Evolutionary conservation across 1,139 yeast species (phyloP).

Genomic region (Petasospora rhodanensis): DNA sequence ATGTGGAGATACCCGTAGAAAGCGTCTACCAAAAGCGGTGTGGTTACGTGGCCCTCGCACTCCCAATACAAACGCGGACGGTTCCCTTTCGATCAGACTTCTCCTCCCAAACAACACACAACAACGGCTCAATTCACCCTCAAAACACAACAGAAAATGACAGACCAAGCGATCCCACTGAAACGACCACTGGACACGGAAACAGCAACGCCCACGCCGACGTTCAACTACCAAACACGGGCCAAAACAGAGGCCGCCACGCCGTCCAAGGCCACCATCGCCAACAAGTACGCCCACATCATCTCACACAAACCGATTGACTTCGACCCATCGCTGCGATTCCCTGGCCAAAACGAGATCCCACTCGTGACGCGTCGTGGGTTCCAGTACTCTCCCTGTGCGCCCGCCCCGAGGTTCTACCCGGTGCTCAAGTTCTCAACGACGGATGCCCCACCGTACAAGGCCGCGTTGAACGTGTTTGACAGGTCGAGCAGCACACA

Average conservation of each 20-base stretch:
- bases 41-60: too few relatives aligned
- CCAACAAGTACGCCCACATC: slow-evolving; percentile 46
- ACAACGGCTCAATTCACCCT: neutral
- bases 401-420: slow-evolving; percentile 63
- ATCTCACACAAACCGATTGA: slow-evolving; percentile 36
- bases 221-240: slow-evolving; percentile 8
- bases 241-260: slow-evolving; percentile 5
- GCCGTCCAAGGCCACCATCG: slow-evolving; percentile 18
- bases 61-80: too few relatives aligned
- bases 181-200: slow-evolving; percentile 6
- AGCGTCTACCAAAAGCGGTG: too few relatives aligned
- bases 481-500: slow-evolving; percentile 66
- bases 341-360: slow-evolving; percentile 61
- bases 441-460: slow-evolving; percentile 68
- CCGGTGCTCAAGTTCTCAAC: slow-evolving; percentile 62
- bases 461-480: slow-evolving; percentile 59
- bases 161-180: slow-evolving; percentile 7
- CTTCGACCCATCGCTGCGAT: slow-evolving; percentile 26
- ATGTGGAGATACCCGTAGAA: too few relatives aligned
- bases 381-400: slow-evolving; percentile 75
- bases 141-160: neutral
- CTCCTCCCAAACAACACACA: neutral
- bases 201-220: neutral
- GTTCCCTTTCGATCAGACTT: too few relatives aligned
- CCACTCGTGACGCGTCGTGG: slow-evolving; percentile 74